Percentiles rank a stretch among this genome's conserved stretches.
These are phyloP conservation scores for Anisodus tanguticus DNA, from an alignment of 257 asterid genomes.

Conservation along the genomic window DNA sequence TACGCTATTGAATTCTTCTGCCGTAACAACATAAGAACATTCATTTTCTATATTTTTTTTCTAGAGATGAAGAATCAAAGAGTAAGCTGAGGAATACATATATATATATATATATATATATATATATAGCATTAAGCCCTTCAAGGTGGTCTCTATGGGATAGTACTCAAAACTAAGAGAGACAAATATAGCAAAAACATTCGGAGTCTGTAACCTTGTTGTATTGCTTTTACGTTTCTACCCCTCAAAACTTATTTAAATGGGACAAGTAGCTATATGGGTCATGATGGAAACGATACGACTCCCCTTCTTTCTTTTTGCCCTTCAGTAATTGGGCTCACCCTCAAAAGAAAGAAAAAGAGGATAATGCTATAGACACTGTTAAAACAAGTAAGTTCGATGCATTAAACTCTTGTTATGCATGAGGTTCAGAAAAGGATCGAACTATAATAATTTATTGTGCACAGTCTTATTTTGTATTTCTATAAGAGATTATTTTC, in stretches of 20 bases:
- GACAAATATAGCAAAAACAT: background rate
- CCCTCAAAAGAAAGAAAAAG: too few species aligned
- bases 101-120: background rate
- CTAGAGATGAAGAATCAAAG: background rate
- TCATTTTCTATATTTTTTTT: slow-evolving; percentile 42
- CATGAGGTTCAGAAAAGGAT: too few species aligned
- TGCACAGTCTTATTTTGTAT: too few species aligned
- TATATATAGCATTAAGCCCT: background rate
- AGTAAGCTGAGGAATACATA: background rate
- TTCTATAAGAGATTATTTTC: too few species aligned
- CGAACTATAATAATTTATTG: too few species aligned
- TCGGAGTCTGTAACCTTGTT: background rate
- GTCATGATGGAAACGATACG: background rate
- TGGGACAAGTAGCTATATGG: background rate
- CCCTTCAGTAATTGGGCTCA: background rate
- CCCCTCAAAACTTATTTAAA: background rate
- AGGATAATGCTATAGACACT: background rate
- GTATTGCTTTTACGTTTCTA: background rate
- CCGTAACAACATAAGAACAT: slow-evolving; percentile 15
- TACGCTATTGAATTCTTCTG: slow-evolving; percentile 45
- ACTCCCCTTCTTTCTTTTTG: background rate
- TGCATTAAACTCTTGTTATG: too few species aligned
- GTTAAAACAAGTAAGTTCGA: too few species aligned
- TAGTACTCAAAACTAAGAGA: background rate
- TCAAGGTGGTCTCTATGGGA: background rate